Base-by-base conservation (phyloP, 2,329 filamentous ascomycete species). In the Cytospora paraplurivora region DNA sequence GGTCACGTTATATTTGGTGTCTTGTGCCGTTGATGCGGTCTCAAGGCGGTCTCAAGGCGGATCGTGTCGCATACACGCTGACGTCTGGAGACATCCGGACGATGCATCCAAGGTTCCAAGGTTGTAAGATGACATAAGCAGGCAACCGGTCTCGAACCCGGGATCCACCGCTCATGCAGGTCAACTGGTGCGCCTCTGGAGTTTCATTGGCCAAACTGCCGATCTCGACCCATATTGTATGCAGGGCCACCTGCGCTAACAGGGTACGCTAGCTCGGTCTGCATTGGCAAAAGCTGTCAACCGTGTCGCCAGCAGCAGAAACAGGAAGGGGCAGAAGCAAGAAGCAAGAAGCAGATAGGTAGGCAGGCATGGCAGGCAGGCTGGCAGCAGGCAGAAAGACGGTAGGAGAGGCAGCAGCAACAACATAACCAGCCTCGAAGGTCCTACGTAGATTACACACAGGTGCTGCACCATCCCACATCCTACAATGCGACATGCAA, bases 221-320 rank as follows among this genome's bases (percentile, higher is more conserved):
- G 19, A 21, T 33, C 3, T 11, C 1, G 33, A 44, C 41, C 59
- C 59, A 61, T 51, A 50, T 61, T 7, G 49, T 41, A 27, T 47
- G 3, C 34, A 61, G 59, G 59, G 51, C 59, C 17, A 47, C 17
- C 59, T 61, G 37, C 59, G 59, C 59, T 61, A 61, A 53, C n/a
- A 19, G 15, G 2, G 19, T 2, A 44, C 59, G 51, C 59, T 61
- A 61, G 51, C 44, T 21, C 10, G n/a, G 44, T 21, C 44, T 47
- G 41, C 59, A 61, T 61, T 47, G 44, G 51, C 51, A 61, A 61
- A 52, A 55, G 41, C 33, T 55, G 59, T 55, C 51, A 49, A 55
- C 37, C 59, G 38, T 55, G 33, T 44, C 59, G 44, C 44, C n/a
- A 47, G 44, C n/a, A 47, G 1, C n/a, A 7, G 12, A 19, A 47